These are phyloP conservation scores for Aspergillus pseudoglaucus DNA, from an alignment of 2,329 filamentous ascomycete species.

Conservation along the genomic window DNA sequence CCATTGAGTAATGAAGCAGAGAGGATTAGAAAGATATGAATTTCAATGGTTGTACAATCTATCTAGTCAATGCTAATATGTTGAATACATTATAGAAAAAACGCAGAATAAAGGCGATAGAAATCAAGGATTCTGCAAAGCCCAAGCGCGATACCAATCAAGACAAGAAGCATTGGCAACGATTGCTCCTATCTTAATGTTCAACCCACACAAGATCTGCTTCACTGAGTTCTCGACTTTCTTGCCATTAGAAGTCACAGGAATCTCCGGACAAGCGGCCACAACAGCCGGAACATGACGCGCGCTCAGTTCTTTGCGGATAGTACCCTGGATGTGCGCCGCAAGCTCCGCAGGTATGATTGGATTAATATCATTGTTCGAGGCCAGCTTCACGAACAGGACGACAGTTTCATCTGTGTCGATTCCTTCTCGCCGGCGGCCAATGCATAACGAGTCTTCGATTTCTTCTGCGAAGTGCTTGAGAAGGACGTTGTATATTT, in stretches of 20 bases:
- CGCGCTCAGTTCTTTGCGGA: conserved; percentile 74
- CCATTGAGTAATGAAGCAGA: too few species aligned
- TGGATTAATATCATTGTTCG: conserved; percentile 9
- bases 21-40: too few species aligned
- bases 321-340: conserved; percentile 56
- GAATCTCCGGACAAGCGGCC: conserved; percentile 78
- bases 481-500: conserved; percentile 93
- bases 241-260: conserved; percentile 89
- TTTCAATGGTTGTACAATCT: too few species aligned
- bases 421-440: conserved; percentile 59
- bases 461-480: conserved; percentile 72
- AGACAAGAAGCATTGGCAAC: conserved; percentile 88
- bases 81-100: background rate
- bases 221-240: conserved; percentile 98
- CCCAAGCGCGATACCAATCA: conserved; percentile 82
- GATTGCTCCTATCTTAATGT: conserved; percentile 82
- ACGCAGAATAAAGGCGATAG: background rate
- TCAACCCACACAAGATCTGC: conserved; percentile 83
- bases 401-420: conserved; percentile 83
- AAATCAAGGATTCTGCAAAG: conserved; percentile 42
- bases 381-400: conserved; percentile 73
- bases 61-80: too few species aligned
- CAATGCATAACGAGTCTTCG: conserved; percentile 82
- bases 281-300: conserved; percentile 82
- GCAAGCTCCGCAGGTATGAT: conserved; percentile 56